Base-by-base conservation (phyloP, 208 protist species). In the Acanthamoeba healyi region DNA sequence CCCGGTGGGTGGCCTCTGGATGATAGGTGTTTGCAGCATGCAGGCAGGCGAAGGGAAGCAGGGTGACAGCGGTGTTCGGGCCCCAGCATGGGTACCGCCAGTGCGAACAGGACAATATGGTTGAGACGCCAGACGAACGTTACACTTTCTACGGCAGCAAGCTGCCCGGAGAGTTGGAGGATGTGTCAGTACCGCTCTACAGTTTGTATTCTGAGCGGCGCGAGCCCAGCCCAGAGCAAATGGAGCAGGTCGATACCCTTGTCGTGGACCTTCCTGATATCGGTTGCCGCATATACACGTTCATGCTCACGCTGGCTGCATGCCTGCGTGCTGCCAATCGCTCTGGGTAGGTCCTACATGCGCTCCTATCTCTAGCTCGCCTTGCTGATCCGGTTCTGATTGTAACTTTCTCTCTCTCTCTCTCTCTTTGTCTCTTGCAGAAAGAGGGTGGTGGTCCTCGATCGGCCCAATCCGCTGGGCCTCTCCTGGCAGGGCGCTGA, bases 91-190 rank as follows among this genome's bases (percentile, higher is more conserved):
- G 74, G 12, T 84, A 84, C 34, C 44, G 36, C 12, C 84, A 72
- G 38, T 72, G 58, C 51, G 56, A 91, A 17, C 58, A 91, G 84
- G 84, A 91, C 42, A 91, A 91, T 54, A 91, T 91, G 84, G 26
- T 44, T 1, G 84, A 91, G 38, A 91, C 84, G 4, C 84, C 84
- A 22, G 84, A 91, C n/a, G 84, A 91, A 32, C 51, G 24, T 54
- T 91, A 91, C 84, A 91, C 58, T 9, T 91, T 91, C 29, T 2
- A 6, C n/a, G 17, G 15, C 65, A 42, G 34, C 65, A 9, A 15
- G 10, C 14, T 14, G 9, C 32, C 17, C 12, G 54, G 19, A 10
- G 2, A 24, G 19, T 3, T 17, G 12, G 22, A n/a, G 10, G 29
- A 29, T 19, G 34, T 42, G 32, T 74, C 84, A n/a, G 84, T 91